Percentiles rank a stretch among this genome's conserved stretches.
These are phyloP conservation scores for Euphorbia peplus DNA, from an alignment of 345 rosid genomes.

Conservation along the genomic window DNA sequence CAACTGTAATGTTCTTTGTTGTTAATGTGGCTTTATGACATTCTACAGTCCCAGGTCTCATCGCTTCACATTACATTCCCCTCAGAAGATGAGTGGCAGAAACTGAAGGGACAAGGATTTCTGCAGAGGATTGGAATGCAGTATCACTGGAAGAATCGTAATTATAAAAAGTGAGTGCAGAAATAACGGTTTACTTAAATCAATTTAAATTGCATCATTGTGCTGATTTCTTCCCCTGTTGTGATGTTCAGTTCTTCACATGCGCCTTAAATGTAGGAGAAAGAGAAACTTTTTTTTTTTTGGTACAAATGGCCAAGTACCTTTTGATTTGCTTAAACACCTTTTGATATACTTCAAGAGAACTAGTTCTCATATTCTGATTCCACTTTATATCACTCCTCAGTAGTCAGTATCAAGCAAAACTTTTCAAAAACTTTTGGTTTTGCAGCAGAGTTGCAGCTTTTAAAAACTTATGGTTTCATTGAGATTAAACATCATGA, in stretches of 20 bases:
- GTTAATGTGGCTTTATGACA: slow-evolving; percentile 11
- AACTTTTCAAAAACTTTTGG: background rate
- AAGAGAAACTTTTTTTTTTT: background rate
- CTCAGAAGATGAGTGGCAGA: slow-evolving; percentile 73
- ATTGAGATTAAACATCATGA: background rate
- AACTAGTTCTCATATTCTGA: background rate
- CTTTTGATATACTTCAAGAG: background rate
- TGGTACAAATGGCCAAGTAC: too few species aligned
- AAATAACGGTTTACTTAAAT: background rate
- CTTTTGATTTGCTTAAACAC: background rate
- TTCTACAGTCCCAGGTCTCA: slow-evolving; percentile 66
- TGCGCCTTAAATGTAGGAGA: background rate
- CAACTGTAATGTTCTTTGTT: slow-evolving; percentile 8
- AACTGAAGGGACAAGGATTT: slow-evolving; percentile 65
- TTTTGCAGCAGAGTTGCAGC: background rate
- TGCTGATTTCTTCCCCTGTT: background rate
- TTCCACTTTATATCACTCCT: background rate
- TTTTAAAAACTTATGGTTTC: background rate
- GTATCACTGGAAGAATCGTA: slow-evolving; percentile 88
- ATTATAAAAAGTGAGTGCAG: slow-evolving; percentile 61
- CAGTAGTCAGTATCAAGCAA: background rate
- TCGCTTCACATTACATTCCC: slow-evolving; percentile 85
- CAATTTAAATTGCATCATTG: background rate
- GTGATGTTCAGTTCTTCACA: background rate
- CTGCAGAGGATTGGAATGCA: slow-evolving; percentile 90